phyloP scores from a whole-genome alignment of 768 basidiomycete genomes.

The Tulasnella sp. region DNA sequence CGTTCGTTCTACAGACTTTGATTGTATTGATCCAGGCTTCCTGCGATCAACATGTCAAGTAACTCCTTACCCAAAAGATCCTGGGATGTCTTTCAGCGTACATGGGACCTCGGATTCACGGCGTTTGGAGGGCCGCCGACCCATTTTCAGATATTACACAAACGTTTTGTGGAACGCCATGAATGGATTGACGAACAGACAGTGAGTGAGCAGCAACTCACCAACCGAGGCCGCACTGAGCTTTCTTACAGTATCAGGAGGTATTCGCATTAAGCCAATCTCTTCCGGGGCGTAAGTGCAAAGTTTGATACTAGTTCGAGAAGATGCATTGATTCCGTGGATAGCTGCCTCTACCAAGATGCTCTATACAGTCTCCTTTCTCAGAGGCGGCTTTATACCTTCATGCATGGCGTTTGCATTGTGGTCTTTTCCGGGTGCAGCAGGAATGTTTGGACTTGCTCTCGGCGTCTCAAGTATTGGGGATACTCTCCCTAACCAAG shows the following conservation, averaged over 20 bases:
- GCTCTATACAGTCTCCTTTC: not conserved
- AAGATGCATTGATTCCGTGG: too few species aligned
- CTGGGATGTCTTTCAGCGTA: not conserved
- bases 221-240: too few species aligned
- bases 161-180: constrained; percentile 24
- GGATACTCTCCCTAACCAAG: constrained; percentile 32
- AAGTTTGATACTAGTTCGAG: not conserved
- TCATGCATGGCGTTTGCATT: constrained; percentile 9
- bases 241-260: not conserved
- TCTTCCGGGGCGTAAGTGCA: constrained; percentile 30
- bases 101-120: constrained; percentile 32
- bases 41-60: too few species aligned
- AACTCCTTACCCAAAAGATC: too few species aligned
- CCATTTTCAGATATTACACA: constrained; percentile 37
- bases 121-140: constrained; percentile 40
- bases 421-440: constrained; percentile 32
- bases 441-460: constrained; percentile 37
- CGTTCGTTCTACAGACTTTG: too few species aligned
- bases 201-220: constrained; percentile 33
- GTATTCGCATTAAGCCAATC: constrained; percentile 24
- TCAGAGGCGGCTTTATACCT: constrained; percentile 4
- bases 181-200: constrained; percentile 24
- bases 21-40: too few species aligned
- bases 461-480: constrained; percentile 34
- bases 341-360: not conserved